These are phyloP conservation scores for Pichia rugopelliculosa DNA, from an alignment of 805 yeast genomes.

Conservation along the genomic window DNA sequence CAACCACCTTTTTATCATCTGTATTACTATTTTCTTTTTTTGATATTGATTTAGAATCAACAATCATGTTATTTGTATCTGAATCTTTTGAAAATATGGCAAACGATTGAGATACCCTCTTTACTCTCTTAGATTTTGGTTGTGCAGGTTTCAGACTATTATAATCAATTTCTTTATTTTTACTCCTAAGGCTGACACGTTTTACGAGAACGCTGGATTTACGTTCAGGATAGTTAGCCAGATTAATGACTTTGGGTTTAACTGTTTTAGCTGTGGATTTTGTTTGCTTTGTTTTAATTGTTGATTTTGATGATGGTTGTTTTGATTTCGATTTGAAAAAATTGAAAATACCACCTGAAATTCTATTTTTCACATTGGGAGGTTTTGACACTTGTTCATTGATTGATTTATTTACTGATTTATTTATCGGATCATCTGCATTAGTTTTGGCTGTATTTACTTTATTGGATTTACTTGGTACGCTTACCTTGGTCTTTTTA, in stretches of 20 bases:
- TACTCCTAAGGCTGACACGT: neutral
- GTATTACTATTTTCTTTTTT: neutral
- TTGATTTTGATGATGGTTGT: neutral
- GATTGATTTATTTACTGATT: neutral
- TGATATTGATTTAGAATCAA: neutral
- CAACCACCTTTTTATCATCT: neutral
- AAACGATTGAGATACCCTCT: constrained; percentile 3
- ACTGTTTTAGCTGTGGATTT: neutral
- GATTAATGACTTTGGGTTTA: neutral
- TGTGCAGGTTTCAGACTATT: constrained; percentile 5
- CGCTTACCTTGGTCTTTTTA: neutral
- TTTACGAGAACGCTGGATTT: constrained; percentile 1
- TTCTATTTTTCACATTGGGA: neutral
- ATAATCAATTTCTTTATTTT: neutral
- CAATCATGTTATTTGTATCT: neutral
- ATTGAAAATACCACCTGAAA: constrained; percentile 3
- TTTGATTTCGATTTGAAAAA: constrained; percentile 3
- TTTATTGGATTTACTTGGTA: neutral
- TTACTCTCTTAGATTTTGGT: constrained; percentile 7
- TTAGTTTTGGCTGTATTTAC: neutral
- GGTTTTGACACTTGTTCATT: neutral
- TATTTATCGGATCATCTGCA: no score
- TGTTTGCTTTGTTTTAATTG: no score
- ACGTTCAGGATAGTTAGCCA: neutral
- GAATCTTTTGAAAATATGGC: neutral